These are phyloP conservation scores for Panicum hallii DNA, from an alignment of 202 grass and related monocot species.

Conservation along the genomic window DNA sequence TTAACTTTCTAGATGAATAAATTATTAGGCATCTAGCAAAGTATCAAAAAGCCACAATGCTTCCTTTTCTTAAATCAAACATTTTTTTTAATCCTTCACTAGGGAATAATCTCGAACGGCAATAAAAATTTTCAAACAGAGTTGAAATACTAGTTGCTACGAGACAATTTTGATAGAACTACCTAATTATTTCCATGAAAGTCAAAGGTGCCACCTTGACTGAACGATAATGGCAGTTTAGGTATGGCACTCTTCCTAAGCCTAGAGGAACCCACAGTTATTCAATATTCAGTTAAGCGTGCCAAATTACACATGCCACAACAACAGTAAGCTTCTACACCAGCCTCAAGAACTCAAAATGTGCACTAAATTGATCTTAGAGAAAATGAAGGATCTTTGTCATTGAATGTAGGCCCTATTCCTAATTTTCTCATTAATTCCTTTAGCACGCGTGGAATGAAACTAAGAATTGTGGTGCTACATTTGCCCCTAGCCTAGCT, in stretches of 20 bases:
- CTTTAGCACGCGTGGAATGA: slow-evolving; percentile 2
- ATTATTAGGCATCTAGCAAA: background rate
- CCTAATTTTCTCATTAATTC: background rate
- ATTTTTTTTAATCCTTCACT: slow-evolving; percentile 1
- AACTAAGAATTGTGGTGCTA: slow-evolving; percentile 6
- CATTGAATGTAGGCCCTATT: background rate
- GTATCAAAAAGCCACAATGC: background rate
- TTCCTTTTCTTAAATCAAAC: background rate
- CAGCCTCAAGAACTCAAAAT: background rate
- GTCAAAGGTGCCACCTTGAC: background rate
- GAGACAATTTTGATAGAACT: background rate
- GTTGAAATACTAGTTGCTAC: background rate
- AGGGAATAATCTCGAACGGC: background rate
- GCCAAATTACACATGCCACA: background rate
- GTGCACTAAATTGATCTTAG: slow-evolving; percentile 29
- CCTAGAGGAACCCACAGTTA: background rate
- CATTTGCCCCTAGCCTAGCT: slow-evolving; percentile 19
- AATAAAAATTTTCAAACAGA: background rate
- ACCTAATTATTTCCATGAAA: background rate
- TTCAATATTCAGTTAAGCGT: slow-evolving; percentile 14
- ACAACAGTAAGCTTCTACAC: background rate
- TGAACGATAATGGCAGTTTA: background rate
- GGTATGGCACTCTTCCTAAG: background rate
- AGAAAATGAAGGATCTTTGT: background rate
- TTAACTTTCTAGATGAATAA: slow-evolving; percentile 27